phyloP scores from a whole-genome alignment of 805 yeast species.

The Candida dajiaensis region DNA sequence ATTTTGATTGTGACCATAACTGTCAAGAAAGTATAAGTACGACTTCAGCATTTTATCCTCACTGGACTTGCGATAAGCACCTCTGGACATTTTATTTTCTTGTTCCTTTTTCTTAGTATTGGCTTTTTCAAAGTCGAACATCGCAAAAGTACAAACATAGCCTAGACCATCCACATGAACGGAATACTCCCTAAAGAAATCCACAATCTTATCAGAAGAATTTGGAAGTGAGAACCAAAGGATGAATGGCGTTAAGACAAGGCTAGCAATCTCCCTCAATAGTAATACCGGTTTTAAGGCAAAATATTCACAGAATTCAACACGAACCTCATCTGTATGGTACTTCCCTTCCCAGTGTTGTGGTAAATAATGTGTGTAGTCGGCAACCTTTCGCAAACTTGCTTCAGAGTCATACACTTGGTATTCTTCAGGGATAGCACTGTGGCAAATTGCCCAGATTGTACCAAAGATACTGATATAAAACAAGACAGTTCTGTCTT shows the following conservation, averaged over 20 bases:
- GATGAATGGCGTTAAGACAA: constrained; percentile 83
- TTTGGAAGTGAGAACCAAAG: constrained; percentile 78
- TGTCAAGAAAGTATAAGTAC: constrained; percentile 79
- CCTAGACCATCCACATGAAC: constrained; percentile 94
- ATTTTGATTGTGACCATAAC: constrained; percentile 47
- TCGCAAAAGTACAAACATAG: constrained; percentile 89
- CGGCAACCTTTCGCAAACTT: constrained; percentile 71
- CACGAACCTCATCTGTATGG: constrained; percentile 80
- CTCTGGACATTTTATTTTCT: constrained; percentile 20
- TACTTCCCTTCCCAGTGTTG: constrained; percentile 77
- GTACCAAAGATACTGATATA: constrained; percentile 88
- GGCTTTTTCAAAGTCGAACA: constrained; percentile 73
- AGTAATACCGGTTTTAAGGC: constrained; percentile 67
- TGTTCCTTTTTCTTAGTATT: constrained; percentile 31
- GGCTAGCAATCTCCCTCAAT: constrained; percentile 72
- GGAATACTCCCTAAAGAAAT: constrained; percentile 85
- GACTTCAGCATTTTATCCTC: constrained; percentile 90
- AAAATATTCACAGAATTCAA: constrained; percentile 74
- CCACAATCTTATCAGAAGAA: constrained; percentile 70
- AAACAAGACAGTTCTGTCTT: constrained; percentile 75
- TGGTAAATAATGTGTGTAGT: constrained; percentile 88
- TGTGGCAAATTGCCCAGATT: constrained; percentile 75
- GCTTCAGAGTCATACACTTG: constrained; percentile 91
- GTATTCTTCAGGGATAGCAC: constrained; percentile 57
- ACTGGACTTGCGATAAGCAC: constrained; percentile 37